These are phyloP conservation scores for Agroathelia rolfsii DNA, from an alignment of 1,284 basidiomycete genomes.

Conservation along the genomic window DNA sequence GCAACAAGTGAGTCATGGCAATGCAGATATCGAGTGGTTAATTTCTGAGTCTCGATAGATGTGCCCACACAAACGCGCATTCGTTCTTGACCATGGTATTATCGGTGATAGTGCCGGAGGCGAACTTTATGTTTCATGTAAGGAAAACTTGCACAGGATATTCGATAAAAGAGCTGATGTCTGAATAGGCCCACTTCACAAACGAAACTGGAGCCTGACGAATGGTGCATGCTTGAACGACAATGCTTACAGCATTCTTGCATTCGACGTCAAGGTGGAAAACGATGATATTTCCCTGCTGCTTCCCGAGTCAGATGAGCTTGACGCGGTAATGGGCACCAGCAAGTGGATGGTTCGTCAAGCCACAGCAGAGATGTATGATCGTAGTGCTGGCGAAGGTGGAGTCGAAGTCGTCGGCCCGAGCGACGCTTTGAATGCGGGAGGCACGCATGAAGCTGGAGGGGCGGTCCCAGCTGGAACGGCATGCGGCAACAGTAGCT, in stretches of 20 bases:
- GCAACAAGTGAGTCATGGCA: slow-evolving; percentile 52
- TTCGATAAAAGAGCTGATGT: too few relatives aligned
- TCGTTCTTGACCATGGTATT: slow-evolving; percentile 65
- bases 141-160: too few relatives aligned
- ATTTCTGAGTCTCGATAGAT: too few relatives aligned
- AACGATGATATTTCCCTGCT: slow-evolving; percentile 39
- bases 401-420: slow-evolving; percentile 38
- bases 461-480: too few relatives aligned
- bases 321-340: slow-evolving; percentile 60
- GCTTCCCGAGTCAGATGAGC: slow-evolving; percentile 46
- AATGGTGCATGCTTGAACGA: slow-evolving; percentile 58
- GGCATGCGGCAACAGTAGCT: too few relatives aligned
- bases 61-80: slow-evolving; percentile 58
- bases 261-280: slow-evolving; percentile 51
- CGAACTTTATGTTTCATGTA: slow-evolving; percentile 33
- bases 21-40: too few relatives aligned
- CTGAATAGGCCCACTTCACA: slow-evolving; percentile 68
- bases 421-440: too few relatives aligned
- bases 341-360: slow-evolving; percentile 53
- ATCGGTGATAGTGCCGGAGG: slow-evolving; percentile 51
- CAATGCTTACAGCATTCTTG: slow-evolving; percentile 51
- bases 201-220: slow-evolving; percentile 56
- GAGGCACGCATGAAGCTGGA: too few relatives aligned
- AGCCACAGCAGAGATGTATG: slow-evolving; percentile 37
- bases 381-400: slow-evolving; percentile 29